Conservation (phyloP, 495 filamentous ascomycete genomes). For the Halenospora varia region DNA sequence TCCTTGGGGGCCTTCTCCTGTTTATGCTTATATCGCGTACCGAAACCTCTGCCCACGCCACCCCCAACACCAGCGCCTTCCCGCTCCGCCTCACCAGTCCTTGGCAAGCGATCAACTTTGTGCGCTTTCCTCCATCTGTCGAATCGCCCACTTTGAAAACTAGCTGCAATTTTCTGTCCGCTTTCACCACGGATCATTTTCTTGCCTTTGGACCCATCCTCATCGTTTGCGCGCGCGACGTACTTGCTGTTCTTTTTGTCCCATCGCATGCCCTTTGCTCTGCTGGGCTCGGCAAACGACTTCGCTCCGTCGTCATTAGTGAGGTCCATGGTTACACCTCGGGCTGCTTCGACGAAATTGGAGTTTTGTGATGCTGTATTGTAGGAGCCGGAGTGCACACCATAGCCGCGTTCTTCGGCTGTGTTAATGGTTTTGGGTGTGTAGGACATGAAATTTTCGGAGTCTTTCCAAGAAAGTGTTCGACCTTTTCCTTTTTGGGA, state of each 20-base stretch:
- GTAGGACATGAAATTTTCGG: conserved; percentile 96
- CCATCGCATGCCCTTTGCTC: conserved; percentile 75
- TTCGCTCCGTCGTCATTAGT: conserved; percentile 76
- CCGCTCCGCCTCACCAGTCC: conserved; percentile 75
- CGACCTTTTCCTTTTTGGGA: conserved; percentile 31
- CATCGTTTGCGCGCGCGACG: conserved; percentile 83
- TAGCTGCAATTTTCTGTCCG: conserved; percentile 92
- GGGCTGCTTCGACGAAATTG: conserved; percentile 80
- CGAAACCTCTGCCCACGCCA: conserved; percentile 29
- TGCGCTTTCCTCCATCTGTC: conserved; percentile 86
- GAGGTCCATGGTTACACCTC: conserved; percentile 83
- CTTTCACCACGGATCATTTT: conserved; percentile 85
- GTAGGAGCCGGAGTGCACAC: conserved; percentile 74
- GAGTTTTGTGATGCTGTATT: conserved; percentile 45
- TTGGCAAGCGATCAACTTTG: conserved; percentile 70
- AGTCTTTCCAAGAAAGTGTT: conserved; percentile 64
- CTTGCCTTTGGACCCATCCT: conserved; percentile 83
- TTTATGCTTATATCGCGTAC: conserved; percentile 71
- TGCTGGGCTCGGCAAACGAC: conserved; percentile 67
- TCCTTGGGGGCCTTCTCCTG: conserved; percentile 83
- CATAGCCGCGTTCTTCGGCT: conserved; percentile 86
- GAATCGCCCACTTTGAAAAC: conserved; percentile 89
- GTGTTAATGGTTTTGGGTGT: conserved; percentile 68
- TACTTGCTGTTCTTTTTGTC: conserved; percentile 97
- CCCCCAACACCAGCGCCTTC: conserved; percentile 27